Evolutionary conservation across 495 filamentous ascomycete species (phyloP).

Genomic region (Tuber aestivum): DNA sequence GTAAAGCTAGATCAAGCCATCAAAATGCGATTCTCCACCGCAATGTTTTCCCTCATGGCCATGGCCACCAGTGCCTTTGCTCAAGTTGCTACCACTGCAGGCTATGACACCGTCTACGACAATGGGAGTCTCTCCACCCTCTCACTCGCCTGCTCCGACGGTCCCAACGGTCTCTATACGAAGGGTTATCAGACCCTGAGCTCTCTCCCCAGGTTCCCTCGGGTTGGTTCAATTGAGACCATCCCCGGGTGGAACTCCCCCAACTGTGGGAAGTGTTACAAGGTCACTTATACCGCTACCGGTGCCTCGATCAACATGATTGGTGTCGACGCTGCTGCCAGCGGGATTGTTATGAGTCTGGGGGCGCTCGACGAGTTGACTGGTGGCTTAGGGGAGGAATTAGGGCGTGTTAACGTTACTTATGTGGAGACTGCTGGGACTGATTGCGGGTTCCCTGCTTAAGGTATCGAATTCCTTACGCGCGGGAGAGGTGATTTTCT

Average conservation of each 20-base stretch:
- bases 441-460: conserved; percentile 12
- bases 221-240: conserved; percentile 58
- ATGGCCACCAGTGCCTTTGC: conserved; percentile 31
- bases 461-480: not conserved
- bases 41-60: conserved; percentile 42
- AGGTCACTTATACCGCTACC: conserved; percentile 54
- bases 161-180: conserved; percentile 55
- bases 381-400: conserved; percentile 48
- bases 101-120: conserved; percentile 57
- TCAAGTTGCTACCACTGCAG: conserved; percentile 10
- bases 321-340: conserved; percentile 58
- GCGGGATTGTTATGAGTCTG: conserved; percentile 52
- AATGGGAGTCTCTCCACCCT: conserved; percentile 48
- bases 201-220: conserved; percentile 53
- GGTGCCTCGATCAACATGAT: conserved; percentile 58
- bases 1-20: conserved; percentile 1
- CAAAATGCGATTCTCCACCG: conserved; percentile 53
- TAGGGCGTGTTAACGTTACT: conserved; percentile 55
- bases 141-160: conserved; percentile 55
- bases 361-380: conserved; percentile 64
- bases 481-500: not conserved
- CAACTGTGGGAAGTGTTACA: conserved; percentile 65
- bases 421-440: conserved; percentile 35
- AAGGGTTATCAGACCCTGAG: conserved; percentile 44
- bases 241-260: conserved; percentile 55